These are phyloP conservation scores for Halophytophthora batemanensis DNA, from an alignment of 352 stramenopile species.

Conservation along the genomic window DNA sequence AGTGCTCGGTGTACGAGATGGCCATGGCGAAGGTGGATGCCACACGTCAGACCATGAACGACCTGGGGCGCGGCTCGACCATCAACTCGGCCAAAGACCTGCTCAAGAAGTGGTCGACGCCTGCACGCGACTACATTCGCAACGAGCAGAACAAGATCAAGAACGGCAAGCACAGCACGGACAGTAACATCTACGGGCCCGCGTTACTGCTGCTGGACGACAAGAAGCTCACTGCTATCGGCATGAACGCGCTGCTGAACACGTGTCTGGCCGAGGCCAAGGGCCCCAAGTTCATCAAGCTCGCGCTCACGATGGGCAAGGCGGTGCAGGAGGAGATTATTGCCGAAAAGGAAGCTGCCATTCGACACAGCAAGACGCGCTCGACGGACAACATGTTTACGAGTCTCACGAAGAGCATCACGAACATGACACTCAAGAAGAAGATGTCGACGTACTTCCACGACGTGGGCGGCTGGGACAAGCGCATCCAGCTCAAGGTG, in stretches of 20 bases:
- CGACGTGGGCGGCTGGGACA: conserved; percentile 83
- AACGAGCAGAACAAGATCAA: conserved; percentile 53
- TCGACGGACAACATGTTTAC: conserved; percentile 32
- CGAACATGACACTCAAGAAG: conserved; percentile 28
- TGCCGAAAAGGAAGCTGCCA: conserved; percentile 36
- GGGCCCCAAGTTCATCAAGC: conserved; percentile 80
- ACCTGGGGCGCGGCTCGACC: conserved; percentile 41
- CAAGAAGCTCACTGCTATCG: conserved; percentile 53
- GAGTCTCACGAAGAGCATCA: conserved; percentile 23
- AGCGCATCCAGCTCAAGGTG: conserved; percentile 88
- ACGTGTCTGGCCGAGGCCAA: conserved; percentile 59
- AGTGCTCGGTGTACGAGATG: conserved; percentile 82
- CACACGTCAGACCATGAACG: conserved; percentile 44
- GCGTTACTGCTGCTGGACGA: conserved; percentile 56
- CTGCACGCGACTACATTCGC: conserved; percentile 37
- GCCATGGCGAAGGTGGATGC: conserved; percentile 62
- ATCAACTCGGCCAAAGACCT: conserved; percentile 62
- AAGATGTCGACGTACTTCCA: conserved; percentile 67
- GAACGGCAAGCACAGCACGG: conserved; percentile 50
- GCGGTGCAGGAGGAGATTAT: conserved; percentile 77
- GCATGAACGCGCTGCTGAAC: conserved; percentile 74
- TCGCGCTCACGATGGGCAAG: conserved; percentile 72
- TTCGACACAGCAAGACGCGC: conserved; percentile 28
- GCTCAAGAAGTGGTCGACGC: conserved; percentile 58
- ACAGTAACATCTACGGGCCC: conserved; percentile 74